These are phyloP conservation scores for Haematococcus sp. DNA, from an alignment of 139 green algal genomes.

Conservation along the genomic window DNA sequence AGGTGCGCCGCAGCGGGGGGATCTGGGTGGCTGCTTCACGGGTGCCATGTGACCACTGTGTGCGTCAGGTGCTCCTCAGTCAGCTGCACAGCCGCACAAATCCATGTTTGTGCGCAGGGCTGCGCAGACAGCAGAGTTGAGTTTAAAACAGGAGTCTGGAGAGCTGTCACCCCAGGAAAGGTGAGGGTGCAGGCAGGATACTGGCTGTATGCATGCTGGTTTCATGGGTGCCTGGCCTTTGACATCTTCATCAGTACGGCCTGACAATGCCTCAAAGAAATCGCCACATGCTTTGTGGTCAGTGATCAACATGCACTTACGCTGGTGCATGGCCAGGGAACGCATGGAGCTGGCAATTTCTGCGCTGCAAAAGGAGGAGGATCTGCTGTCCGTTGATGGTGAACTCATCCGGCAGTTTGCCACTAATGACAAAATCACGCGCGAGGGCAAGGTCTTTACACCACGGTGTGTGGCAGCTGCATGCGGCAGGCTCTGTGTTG, in stretches of 20 bases:
- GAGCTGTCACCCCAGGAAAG: background rate
- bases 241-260: no score
- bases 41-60: background rate
- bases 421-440: constrained; percentile 28
- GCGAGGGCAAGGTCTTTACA: constrained; percentile 33
- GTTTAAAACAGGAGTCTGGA: background rate
- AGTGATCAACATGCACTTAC: no score
- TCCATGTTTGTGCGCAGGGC: background rate
- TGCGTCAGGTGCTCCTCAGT: no score
- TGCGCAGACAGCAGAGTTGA: background rate
- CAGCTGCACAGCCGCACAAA: no score
- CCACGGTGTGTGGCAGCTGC: constrained; percentile 24
- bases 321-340: no score
- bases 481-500: background rate
- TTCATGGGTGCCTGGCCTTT: no score
- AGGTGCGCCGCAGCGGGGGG: background rate
- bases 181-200: constrained; percentile 2
- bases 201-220: no score
- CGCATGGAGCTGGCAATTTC: constrained; percentile 1
- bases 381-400: constrained; percentile 48
- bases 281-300: no score
- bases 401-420: constrained; percentile 56
- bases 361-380: constrained; percentile 37
- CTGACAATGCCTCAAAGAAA: no score
- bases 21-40: background rate